A percentile compares a stretch with the other conserved stretches of the same genome.
Conservation (phyloP, 768 basidiomycete genomes). For the Leccinum fibrillosum region DNA sequence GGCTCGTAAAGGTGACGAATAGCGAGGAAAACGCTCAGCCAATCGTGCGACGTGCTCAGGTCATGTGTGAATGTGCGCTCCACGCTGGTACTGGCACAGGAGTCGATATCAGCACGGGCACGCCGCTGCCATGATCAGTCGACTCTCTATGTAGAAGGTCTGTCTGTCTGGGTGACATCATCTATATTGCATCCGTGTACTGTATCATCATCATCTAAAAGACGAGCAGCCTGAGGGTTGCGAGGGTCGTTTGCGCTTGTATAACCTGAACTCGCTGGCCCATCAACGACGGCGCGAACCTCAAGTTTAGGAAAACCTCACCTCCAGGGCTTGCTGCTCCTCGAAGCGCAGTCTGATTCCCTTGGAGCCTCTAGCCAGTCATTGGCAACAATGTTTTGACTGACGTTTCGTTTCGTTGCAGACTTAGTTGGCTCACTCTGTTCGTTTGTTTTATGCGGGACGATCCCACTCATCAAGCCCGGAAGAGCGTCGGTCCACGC, state of each 20-base stretch:
- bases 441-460: background rate
- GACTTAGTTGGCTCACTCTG: background rate
- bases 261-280: conserved; percentile 52
- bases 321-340: conserved; percentile 90
- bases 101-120: conserved; percentile 1
- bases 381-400: background rate
- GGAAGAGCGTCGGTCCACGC: no score
- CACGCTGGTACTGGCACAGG: background rate
- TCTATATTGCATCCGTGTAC: conserved; percentile 20
- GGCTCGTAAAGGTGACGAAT: conserved; percentile 74
- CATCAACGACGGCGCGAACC: conserved; percentile 8
- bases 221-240: conserved; percentile 60
- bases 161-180: conserved; percentile 6
- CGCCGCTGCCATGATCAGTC: background rate
- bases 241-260: conserved; percentile 79
- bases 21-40: conserved; percentile 55
- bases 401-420: conserved; percentile 6
- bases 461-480: background rate
- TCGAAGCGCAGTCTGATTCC: conserved; percentile 58
- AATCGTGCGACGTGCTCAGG: conserved; percentile 80
- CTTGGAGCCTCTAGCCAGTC: conserved; percentile 51
- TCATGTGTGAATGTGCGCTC: conserved; percentile 82
- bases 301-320: conserved; percentile 24
- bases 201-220: conserved; percentile 42
- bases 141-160: background rate